Conservation (phyloP, 2,329 filamentous ascomycete genomes). For the Cladobotryum protrusum region DNA sequence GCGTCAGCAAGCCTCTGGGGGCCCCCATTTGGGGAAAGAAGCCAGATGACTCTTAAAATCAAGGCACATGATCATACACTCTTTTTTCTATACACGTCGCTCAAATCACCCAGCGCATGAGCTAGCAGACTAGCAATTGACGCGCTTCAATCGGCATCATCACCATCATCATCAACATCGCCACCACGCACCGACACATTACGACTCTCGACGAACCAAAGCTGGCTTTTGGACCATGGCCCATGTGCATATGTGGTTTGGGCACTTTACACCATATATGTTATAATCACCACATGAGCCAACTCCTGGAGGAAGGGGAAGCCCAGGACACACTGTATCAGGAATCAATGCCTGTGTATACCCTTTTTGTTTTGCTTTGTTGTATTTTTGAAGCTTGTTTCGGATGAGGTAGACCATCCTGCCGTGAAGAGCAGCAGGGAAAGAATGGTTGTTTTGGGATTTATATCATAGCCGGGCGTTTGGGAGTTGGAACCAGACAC, state of each 20-base stretch:
- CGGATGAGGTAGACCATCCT: neutral
- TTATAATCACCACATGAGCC: neutral
- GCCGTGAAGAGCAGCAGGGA: neutral
- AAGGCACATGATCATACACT: neutral
- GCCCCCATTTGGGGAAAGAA: conserved; percentile 50
- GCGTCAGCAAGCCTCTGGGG: conserved; percentile 54
- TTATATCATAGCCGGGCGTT: conserved; percentile 25
- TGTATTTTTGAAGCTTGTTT: conserved; percentile 2
- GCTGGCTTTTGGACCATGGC: neutral
- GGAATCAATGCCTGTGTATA: neutral
- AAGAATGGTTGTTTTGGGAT: neutral
- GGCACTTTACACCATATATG: neutral
- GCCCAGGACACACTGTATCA: neutral
- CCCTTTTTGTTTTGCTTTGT: neutral
- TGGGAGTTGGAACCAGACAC: conserved; percentile 16
- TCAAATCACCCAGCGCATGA: too few relatives aligned
- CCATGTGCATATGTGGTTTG: neutral
- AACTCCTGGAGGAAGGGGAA: neutral
- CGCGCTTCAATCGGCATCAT: neutral
- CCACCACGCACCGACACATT: neutral
- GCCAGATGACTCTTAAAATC: neutral
- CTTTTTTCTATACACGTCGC: neutral
- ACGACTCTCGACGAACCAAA: neutral
- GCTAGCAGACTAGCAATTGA: neutral
- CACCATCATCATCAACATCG: neutral